Conservation (phyloP, 352 stramenopile species). For the Phytopythium litorale region DNA sequence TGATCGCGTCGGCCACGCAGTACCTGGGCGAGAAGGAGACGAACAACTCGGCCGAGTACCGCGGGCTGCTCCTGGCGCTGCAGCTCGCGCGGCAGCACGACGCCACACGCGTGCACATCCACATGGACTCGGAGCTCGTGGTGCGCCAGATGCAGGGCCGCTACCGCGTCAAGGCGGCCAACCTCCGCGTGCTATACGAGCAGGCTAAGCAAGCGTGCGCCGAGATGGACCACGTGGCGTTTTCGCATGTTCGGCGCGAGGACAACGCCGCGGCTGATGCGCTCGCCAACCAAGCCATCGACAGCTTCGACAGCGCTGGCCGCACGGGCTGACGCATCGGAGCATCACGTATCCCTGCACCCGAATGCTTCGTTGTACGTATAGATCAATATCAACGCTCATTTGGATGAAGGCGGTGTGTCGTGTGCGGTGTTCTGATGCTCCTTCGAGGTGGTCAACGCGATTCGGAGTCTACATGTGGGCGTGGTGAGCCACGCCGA, state of each 20-base stretch:
- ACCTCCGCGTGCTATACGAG: slow-evolving; percentile 41
- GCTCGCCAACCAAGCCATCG: slow-evolving; percentile 66
- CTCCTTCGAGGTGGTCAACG: not conserved
- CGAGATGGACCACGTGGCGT: slow-evolving; percentile 32
- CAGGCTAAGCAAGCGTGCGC: slow-evolving; percentile 33
- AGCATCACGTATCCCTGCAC: too few species aligned
- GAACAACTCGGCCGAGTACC: slow-evolving; percentile 76
- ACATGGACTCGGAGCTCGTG: slow-evolving; percentile 83
- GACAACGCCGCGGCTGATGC: slow-evolving; percentile 52
- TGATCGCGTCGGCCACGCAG: slow-evolving; percentile 35
- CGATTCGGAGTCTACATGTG: not conserved
- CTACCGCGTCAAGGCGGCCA: slow-evolving; percentile 66
- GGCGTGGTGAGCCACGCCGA: slow-evolving; percentile 20
- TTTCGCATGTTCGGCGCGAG: slow-evolving; percentile 45
- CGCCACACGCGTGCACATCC: slow-evolving; percentile 34
- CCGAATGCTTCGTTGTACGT: not conserved
- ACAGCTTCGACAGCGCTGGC: slow-evolving; percentile 12
- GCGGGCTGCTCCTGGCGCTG: slow-evolving; percentile 56
- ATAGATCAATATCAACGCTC: not conserved
- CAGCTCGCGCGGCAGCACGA: slow-evolving; percentile 39
- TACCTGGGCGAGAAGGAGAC: slow-evolving; percentile 63
- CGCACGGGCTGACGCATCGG: not conserved
- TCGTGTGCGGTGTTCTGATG: not conserved
- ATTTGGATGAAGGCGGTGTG: not conserved
- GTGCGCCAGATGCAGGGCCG: slow-evolving; percentile 67